phyloP scores from a whole-genome alignment of 768 basidiomycete species.

The Trametes punicea region DNA sequence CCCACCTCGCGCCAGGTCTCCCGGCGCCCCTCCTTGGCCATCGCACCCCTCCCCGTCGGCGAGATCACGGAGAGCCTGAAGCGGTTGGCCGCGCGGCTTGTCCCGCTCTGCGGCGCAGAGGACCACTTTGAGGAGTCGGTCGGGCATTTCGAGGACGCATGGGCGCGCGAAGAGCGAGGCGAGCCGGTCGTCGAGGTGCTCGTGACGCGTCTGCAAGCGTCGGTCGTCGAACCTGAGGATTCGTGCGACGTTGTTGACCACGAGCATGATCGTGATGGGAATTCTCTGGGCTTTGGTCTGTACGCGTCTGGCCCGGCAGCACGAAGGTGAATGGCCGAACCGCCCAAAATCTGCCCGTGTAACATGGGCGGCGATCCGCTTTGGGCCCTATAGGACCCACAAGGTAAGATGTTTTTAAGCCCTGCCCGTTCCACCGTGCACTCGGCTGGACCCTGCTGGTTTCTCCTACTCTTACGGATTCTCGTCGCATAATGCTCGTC shows the following conservation, averaged over 20 bases:
- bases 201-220: conserved; percentile 4
- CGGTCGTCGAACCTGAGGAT: background rate
- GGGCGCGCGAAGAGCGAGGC: conserved; percentile 11
- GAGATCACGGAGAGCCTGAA: conserved; percentile 15
- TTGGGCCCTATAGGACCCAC: too few relatives aligned
- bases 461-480: too few relatives aligned
- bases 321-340: too few relatives aligned
- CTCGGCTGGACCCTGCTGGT: too few relatives aligned
- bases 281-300: background rate
- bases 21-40: conserved; percentile 6
- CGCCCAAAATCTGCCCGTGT: too few relatives aligned
- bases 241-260: background rate
- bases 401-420: too few relatives aligned
- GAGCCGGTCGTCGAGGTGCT: conserved; percentile 13
- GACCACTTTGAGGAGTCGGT: conserved; percentile 19
- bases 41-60: background rate
- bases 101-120: background rate
- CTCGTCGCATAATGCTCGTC: too few relatives aligned
- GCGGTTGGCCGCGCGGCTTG: background rate
- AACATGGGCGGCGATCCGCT: too few relatives aligned
- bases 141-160: conserved; percentile 11
- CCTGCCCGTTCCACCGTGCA: too few relatives aligned
- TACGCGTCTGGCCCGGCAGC: background rate
- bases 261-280: background rate
- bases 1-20: background rate